Conservation (phyloP, 2,329 filamentous ascomycete genomes). For the Rhinocladiella similis region DNA sequence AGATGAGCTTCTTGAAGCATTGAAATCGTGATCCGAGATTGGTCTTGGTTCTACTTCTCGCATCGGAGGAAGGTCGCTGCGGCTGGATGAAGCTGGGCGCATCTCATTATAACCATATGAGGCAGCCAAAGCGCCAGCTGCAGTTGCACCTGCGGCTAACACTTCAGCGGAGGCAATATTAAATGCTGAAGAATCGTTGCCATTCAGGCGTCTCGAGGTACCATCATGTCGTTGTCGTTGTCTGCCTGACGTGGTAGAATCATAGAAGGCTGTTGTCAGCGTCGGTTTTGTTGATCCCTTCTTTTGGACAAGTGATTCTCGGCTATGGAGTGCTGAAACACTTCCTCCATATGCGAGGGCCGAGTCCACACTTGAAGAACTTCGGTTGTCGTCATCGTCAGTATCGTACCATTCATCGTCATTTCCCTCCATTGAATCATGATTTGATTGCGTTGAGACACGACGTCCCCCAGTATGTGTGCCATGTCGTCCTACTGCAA, state of each 20-base stretch:
- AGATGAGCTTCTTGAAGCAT: not conserved
- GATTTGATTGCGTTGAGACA: conserved; percentile 16
- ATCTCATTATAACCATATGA: not conserved
- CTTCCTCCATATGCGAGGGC: conserved; percentile 62
- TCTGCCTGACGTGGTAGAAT: conserved; percentile 38
- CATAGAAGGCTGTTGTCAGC: not conserved
- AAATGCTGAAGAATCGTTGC: conserved; percentile 20
- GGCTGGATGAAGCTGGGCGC: not conserved
- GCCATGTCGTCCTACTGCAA: conserved; percentile 14
- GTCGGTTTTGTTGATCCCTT: conserved; percentile 42
- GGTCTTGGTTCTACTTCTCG: conserved; percentile 52
- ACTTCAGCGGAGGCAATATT: conserved; percentile 43
- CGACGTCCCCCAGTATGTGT: not conserved
- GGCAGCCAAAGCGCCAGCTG: conserved; percentile 43
- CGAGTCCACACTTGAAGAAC: conserved; percentile 54
- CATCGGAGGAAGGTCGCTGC: conserved; percentile 52
- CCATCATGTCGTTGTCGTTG: not conserved
- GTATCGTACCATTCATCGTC: conserved; percentile 62
- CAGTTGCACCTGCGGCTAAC: conserved; percentile 41
- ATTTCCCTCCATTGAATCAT: conserved; percentile 32
- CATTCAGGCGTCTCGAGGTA: not conserved
- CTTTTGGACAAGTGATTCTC: conserved; percentile 55
- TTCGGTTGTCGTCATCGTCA: conserved; percentile 52
- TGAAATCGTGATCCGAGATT: conserved; percentile 14
- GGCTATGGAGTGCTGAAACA: conserved; percentile 43